These are phyloP conservation scores for Lolium multiflorum DNA, from an alignment of 176 grass and related monocot species.

Conservation along the genomic window DNA sequence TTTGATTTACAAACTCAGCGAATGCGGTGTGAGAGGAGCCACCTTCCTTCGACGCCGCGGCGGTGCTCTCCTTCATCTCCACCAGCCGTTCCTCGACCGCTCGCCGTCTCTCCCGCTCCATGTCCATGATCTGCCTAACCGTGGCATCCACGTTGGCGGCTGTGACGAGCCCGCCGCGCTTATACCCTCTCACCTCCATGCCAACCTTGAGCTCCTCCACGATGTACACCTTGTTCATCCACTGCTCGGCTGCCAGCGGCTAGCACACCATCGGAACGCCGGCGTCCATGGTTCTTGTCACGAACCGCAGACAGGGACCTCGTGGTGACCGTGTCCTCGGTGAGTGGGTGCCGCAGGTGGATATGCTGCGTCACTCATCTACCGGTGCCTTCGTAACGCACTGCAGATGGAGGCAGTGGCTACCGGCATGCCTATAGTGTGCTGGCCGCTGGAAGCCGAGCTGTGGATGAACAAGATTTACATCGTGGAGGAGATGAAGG, in stretches of 20 bases:
- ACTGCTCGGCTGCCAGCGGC: conserved; percentile 27
- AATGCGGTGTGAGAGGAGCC: not conserved
- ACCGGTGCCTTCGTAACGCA: not conserved
- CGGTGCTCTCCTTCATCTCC: not conserved
- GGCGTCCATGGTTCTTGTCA: conserved; percentile 24
- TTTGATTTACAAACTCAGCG: not conserved
- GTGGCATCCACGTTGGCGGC: not conserved
- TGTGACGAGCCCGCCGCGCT: not conserved
- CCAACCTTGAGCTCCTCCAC: conserved; percentile 23
- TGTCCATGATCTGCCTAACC: conserved; percentile 16
- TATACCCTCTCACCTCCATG: conserved; percentile 1
- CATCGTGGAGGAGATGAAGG: conserved; percentile 40
- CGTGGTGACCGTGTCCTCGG: conserved; percentile 35
- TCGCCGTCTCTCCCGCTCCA: not conserved
- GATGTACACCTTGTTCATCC: not conserved
- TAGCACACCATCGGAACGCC: conserved; percentile 27
- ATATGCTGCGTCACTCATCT: conserved; percentile 18
- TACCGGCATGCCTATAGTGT: conserved; percentile 4
- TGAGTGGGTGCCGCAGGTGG: conserved; percentile 51
- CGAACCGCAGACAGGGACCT: not conserved
- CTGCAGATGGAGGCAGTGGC: conserved; percentile 5
- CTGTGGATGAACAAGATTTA: conserved; percentile 43
- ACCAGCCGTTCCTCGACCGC: not conserved
- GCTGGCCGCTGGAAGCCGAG: conserved; percentile 39
- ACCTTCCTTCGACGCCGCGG: not conserved